Percentiles rank a stretch among this genome's conserved stretches.
These are phyloP conservation scores for Heracleum sosnowskyi DNA, from an alignment of 129 eudicot genomes.

Conservation along the genomic window DNA sequence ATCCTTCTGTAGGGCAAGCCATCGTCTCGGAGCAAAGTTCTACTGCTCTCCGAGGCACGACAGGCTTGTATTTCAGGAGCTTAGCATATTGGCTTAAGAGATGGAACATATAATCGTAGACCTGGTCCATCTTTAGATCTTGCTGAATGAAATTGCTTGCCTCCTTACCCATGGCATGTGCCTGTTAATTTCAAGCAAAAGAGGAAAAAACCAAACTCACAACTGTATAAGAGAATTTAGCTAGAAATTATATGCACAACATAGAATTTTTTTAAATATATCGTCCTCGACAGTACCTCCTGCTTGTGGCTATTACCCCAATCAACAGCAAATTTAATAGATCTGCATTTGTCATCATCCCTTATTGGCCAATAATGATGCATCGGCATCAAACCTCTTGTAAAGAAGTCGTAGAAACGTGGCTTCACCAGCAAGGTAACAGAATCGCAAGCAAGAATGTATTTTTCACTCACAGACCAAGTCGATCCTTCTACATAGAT, in stretches of 20 bases:
- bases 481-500: conserved; percentile 89
- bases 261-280: not conserved
- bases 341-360: conserved; percentile 66
- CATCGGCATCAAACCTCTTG: conserved; percentile 67
- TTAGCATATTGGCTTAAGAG: conserved; percentile 69
- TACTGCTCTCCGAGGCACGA: conserved; percentile 20
- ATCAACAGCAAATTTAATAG: conserved; percentile 73
- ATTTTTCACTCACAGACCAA: conserved; percentile 89
- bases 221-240: not conserved
- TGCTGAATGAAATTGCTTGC: conserved; percentile 74
- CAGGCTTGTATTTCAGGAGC: conserved; percentile 71
- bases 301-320: conserved; percentile 71
- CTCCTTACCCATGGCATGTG: conserved; percentile 67
- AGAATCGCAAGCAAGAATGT: conserved; percentile 90
- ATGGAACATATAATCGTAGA: conserved; percentile 94
- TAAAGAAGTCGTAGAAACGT: conserved; percentile 71
- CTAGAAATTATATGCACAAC: not conserved
- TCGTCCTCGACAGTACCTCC: conserved; percentile 27
- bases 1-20: conserved; percentile 35
- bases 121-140: conserved; percentile 62
- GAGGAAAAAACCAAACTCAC: not conserved
- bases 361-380: conserved; percentile 85
- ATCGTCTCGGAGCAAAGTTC: conserved; percentile 44
- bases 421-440: conserved; percentile 60
- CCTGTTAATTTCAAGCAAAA: conserved; percentile 35